Conservation (phyloP, 331 rosid genomes). For the Arachis monticola region DNA sequence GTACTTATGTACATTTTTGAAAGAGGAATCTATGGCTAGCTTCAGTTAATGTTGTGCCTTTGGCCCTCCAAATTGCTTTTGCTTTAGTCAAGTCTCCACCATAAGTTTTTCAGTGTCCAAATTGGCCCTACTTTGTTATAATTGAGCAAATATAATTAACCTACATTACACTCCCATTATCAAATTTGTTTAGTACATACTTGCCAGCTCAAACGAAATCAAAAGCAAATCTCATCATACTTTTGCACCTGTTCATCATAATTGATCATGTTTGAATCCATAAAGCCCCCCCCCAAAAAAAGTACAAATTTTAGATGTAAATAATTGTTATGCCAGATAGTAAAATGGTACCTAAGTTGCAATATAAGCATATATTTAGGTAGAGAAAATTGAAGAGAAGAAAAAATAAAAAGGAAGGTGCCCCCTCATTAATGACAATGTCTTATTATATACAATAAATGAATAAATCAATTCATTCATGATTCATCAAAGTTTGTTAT, state of each 20-base stretch:
- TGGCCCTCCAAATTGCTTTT: conserved; percentile 56
- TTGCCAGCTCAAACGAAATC: conserved; percentile 50
- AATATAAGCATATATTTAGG: not conserved
- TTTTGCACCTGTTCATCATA: conserved; percentile 36
- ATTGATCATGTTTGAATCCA: conserved; percentile 46
- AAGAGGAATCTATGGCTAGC: conserved; percentile 26
- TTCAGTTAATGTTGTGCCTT: conserved; percentile 47
- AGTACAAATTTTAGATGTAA: not conserved
- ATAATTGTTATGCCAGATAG: conserved; percentile 25
- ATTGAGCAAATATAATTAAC: conserved; percentile 41
- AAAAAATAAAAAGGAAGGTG: not conserved
- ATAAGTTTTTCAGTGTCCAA: conserved; percentile 49
- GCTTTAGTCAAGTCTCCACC: conserved; percentile 49
- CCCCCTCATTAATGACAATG: not conserved
- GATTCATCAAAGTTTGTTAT: conserved; percentile 7
- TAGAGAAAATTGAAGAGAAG: conserved; percentile 20
- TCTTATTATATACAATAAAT: conserved; percentile 24
- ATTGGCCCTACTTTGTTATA: conserved; percentile 49
- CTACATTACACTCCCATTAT: conserved; percentile 43
- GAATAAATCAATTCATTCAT: conserved; percentile 9
- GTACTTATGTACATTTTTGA: conserved; percentile 32
- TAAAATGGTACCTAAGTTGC: conserved; percentile 17
- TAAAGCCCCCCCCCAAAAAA: conserved; percentile 3
- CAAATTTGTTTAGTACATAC: conserved; percentile 38
- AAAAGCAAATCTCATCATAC: conserved; percentile 33